Conservation (phyloP, 768 basidiomycete genomes). For the Lactarius indigo region DNA sequence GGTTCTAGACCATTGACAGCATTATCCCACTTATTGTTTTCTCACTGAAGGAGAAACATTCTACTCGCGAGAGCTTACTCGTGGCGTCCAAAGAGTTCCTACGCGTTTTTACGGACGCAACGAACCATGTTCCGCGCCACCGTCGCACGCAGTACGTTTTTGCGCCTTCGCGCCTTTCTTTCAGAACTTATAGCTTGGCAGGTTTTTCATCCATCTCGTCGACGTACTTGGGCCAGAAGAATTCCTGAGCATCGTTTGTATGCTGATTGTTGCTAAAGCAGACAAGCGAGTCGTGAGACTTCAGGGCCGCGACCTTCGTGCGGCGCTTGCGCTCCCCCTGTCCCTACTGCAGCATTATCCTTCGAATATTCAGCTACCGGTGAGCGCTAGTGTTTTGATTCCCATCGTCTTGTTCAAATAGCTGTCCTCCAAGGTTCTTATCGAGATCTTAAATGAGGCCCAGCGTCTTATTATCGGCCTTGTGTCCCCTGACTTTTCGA, state of each 20-base stretch:
- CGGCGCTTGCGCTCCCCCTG: conserved; percentile 61
- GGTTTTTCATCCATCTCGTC: conserved; percentile 87
- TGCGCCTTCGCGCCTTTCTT: neutral
- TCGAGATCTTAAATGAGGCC: conserved; percentile 64
- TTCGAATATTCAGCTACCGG: conserved; percentile 47
- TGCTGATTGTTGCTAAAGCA: conserved; percentile 81
- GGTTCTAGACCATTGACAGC: conserved; percentile 76
- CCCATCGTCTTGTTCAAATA: neutral
- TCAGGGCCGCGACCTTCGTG: conserved; percentile 52
- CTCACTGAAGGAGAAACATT: conserved; percentile 61
- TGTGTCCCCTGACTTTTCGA: conserved; percentile 34
- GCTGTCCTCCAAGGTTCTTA: conserved; percentile 46
- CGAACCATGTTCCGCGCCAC: conserved; percentile 88
- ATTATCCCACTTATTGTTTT: conserved; percentile 92
- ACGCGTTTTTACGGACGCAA: conserved; percentile 90
- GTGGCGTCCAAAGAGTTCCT: conserved; percentile 76
- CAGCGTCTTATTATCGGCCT: conserved; percentile 50
- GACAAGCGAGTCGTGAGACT: conserved; percentile 67
- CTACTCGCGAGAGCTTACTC: conserved; percentile 55
- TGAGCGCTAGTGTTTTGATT: conserved; percentile 33
- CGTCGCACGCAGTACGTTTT: conserved; percentile 74
- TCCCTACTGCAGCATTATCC: conserved; percentile 58
- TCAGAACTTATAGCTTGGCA: conserved; percentile 31
- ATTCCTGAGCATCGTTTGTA: conserved; percentile 77
- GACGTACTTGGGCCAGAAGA: conserved; percentile 75